Base-by-base conservation (phyloP, 2,329 filamentous ascomycete genomes). In the Sporothrix brunneoviolacea region DNA sequence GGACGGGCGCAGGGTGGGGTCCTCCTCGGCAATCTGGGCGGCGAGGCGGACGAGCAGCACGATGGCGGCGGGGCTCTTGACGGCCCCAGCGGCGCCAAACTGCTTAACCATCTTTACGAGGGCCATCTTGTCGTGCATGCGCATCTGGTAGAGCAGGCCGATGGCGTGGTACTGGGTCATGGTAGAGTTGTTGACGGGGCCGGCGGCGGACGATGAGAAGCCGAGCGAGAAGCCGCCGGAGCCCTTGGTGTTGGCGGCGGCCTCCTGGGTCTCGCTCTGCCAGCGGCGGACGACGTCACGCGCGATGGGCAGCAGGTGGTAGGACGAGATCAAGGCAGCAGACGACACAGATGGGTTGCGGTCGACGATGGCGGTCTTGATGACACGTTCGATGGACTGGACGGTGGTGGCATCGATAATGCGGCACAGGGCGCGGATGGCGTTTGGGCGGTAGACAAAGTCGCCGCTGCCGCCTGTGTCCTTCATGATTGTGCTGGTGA, bases 21-120 rank as follows among this genome's bases (percentile, higher is more conserved):
- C 93, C 64, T 98, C 93, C 66, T 95, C 90, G 28, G 91, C 91
- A 55, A 98, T 76, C 74, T 95, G 93, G 37, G 91, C 88, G 30
- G 93, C 93, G 57, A 98, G 73, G 59, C 93, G 82, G 50, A 98
- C 93, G 24, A 98, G 78, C 80, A 98, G 84, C 45, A 98, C 82
- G 52, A 91, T 85, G 30, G 91, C 93, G 54, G 91, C 88, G 18
- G 93, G 90, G 69, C 88, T 96, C 82, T 96, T 97, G 55, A 97
- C 85, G 10, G 89, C 89, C 52, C 93, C 93, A 15, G 90, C 82
- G 48, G 85, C 84, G 47, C 90, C 90, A 66, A 96, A 97, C 68
- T 98, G 93, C 73, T 98, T 93, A n/a, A 98, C 91, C 93, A 98
- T 97, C 79, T 98, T 98, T 54, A 97, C 91, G 61, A 98, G 73